phyloP scores from a whole-genome alignment of 495 filamentous ascomycete genomes.

The Podospora bellae-mahoneyi region DNA sequence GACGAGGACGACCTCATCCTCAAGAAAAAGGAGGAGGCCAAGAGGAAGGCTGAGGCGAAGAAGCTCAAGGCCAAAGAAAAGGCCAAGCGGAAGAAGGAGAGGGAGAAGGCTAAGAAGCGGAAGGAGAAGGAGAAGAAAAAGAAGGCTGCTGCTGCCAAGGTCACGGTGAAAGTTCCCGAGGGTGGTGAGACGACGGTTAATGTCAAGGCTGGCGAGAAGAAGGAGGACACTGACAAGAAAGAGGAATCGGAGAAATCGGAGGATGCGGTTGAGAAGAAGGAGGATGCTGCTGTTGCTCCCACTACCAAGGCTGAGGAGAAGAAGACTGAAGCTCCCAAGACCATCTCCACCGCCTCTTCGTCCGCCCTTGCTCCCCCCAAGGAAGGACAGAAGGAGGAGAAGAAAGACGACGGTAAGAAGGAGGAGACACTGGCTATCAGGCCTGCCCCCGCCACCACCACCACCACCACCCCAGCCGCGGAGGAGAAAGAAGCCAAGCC shows the following conservation, averaged over 20 bases:
- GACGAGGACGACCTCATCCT: slow-evolving; percentile 54
- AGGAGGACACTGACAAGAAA: not conserved
- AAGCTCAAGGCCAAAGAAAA: slow-evolving; percentile 34
- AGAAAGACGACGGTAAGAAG: not conserved
- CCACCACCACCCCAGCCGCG: not conserved
- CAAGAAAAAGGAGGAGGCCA: slow-evolving; percentile 42
- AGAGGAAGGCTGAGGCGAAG: slow-evolving; percentile 35
- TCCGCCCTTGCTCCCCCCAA: not conserved
- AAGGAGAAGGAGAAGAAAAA: slow-evolving; percentile 26
- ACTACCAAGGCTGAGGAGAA: not conserved
- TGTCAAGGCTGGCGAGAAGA: not conserved
- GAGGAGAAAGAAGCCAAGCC: not conserved
- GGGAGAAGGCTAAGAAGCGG: slow-evolving; percentile 28
- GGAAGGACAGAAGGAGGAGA: not conserved
- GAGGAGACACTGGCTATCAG: not conserved
- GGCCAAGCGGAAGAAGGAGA: slow-evolving; percentile 22
- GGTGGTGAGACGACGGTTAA: not conserved
- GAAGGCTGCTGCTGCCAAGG: slow-evolving; percentile 10
- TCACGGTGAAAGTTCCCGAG: not conserved
- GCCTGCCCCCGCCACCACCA: not conserved
- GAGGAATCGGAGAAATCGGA: not conserved
- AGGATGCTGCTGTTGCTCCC: not conserved
- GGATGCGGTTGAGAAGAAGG: not conserved
- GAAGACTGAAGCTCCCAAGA: not conserved
- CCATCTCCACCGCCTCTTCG: not conserved